phyloP scores from a whole-genome alignment of 345 rosid species.

The Gossypium sturtianum region DNA sequence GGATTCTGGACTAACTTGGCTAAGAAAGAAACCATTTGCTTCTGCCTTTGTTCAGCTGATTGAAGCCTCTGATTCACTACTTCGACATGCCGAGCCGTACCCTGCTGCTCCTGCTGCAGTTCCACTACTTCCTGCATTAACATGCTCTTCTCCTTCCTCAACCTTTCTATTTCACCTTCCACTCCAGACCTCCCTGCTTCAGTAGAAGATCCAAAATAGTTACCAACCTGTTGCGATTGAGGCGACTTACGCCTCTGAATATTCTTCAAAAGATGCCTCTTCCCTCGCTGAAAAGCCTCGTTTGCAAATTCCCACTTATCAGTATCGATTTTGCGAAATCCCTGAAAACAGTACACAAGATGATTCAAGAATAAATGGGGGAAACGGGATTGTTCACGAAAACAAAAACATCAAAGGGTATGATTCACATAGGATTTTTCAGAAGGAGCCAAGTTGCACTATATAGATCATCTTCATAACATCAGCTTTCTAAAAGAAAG shows the following conservation, averaged over 20 bases:
- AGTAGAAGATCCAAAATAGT: slow-evolving; percentile 45
- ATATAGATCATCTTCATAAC: slow-evolving; percentile 5
- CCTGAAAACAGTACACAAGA: slow-evolving; percentile 16
- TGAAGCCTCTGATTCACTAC: slow-evolving; percentile 50
- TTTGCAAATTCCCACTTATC: slow-evolving; percentile 84
- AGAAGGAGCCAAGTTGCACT: slow-evolving; percentile 11
- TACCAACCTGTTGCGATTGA: slow-evolving; percentile 47
- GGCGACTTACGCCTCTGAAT: slow-evolving; percentile 80
- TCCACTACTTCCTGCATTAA: slow-evolving; percentile 60
- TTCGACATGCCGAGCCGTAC: slow-evolving; percentile 49
- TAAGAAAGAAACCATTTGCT: slow-evolving; percentile 65
- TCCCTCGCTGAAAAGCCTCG: slow-evolving; percentile 73
- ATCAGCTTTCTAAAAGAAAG: neutral
- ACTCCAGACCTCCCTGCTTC: slow-evolving; percentile 38
- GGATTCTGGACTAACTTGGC: slow-evolving; percentile 68
- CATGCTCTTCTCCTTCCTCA: slow-evolving; percentile 52
- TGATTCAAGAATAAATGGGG: slow-evolving; percentile 5
- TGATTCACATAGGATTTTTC: neutral
- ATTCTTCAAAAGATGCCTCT: slow-evolving; percentile 72
- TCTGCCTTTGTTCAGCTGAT: slow-evolving; percentile 71
- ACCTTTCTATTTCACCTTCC: slow-evolving; percentile 52
- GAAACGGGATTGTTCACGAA: neutral
- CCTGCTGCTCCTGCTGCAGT: slow-evolving; percentile 49
- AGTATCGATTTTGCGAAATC: slow-evolving; percentile 14
- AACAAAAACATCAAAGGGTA: neutral